Evolutionary conservation across 352 stramenopile species (phyloP), one percentile per base, ranked within the genome.

Genomic region (Pythium phragmiticola): DNA sequence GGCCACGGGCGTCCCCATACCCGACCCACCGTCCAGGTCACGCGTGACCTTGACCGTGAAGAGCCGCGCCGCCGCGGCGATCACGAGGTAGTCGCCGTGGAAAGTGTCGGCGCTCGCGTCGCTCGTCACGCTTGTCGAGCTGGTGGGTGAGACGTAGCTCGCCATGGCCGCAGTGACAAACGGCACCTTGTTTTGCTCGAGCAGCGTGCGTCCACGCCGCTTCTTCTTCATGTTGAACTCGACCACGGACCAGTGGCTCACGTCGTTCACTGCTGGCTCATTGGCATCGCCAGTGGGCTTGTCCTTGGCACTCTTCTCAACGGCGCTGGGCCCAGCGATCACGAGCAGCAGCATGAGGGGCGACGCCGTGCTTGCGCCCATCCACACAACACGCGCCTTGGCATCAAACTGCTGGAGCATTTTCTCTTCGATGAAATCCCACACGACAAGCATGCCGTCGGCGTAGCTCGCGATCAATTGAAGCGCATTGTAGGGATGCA

Each of bases 181-280:
- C 42, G 63, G 58, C 14, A 64, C 23, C 51, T 83, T 83, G 60
- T 46, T 69, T 36, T 81, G 72, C 53, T 88, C 69, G 26, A 89
- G 48, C 37, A 92, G 28, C 21, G 72, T 73, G 23, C 78, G 71
- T 0, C 74, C 74, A 26, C 74, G 64, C 12, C 69, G 70, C 65
- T 88, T 88, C 54, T 81, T 88, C 68, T 87, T 88, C 59, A 91
- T 73, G 58, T 82, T 89, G 65, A 88, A 93, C 63, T 88, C 78
- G 37, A 88, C 50, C 5, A 94, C 54, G 8, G 70, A 68, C 85
- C 83, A 94, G 36, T 73, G 66, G 36, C 52, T 75, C 17, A 60
- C 51, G 19, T 39, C 34, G 34, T 11, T 39, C 1, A 11, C 34
- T 9, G 4, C 34, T 9, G 11, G 7, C 7, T 39, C 34, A 9